Evolutionary conservation across 106 monocot species (phyloP).

Genomic region (Dendrobium catenatum): DNA sequence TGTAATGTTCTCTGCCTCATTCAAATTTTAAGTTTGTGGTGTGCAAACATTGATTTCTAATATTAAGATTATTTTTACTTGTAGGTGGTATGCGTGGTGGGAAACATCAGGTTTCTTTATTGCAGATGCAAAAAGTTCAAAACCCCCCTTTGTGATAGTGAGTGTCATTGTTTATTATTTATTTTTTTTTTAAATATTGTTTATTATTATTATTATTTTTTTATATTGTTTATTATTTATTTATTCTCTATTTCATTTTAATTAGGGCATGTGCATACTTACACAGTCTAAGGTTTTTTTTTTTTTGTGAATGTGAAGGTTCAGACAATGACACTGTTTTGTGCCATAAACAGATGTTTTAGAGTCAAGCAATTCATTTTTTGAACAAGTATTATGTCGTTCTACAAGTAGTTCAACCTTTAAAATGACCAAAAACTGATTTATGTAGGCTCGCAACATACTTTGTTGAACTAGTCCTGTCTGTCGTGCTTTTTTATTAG

Average conservation of each 20-base stretch:
- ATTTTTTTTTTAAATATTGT: neutral
- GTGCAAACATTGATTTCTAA: neutral
- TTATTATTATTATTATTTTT: no score
- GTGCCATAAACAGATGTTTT: neutral
- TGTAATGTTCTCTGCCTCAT: conserved; percentile 27
- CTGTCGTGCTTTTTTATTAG: neutral
- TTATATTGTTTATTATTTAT: neutral
- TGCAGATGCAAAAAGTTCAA: conserved; percentile 72
- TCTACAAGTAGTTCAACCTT: neutral
- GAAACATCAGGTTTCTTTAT: conserved; percentile 59
- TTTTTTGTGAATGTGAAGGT: neutral
- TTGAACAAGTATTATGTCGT: neutral
- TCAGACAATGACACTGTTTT: neutral
- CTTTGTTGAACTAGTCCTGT: neutral
- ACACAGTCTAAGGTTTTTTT: neutral
- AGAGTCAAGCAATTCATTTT: neutral
- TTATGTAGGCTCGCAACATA: neutral
- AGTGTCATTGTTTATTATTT: conserved; percentile 12
- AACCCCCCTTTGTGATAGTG: conserved; percentile 93
- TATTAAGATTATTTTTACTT: neutral
- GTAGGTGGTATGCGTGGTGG: conserved; percentile 96
- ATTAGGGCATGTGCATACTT: neutral
- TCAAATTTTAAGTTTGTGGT: neutral
- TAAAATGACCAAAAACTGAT: neutral
- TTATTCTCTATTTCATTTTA: neutral